These are phyloP conservation scores for Candida smagusa DNA, from an alignment of 1,139 yeast species.

Conservation along the genomic window DNA sequence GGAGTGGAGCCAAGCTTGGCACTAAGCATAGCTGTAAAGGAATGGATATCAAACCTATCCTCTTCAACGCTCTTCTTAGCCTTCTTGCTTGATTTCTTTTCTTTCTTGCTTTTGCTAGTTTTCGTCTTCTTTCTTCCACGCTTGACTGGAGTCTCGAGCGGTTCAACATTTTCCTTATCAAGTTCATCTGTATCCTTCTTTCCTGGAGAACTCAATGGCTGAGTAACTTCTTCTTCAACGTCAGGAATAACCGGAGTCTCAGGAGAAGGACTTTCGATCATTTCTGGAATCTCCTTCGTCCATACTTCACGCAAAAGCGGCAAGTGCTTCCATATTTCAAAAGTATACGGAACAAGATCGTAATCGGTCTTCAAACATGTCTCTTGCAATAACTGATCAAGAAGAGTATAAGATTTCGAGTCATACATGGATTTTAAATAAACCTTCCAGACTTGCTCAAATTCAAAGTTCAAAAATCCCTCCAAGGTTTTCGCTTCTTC, in stretches of 20 bases:
- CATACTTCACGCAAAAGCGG: slow-evolving; percentile 12
- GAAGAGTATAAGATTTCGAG: slow-evolving; percentile 9
- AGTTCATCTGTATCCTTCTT: neutral
- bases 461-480: slow-evolving; percentile 16
- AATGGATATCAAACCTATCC: slow-evolving; percentile 23
- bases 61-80: slow-evolving; percentile 5
- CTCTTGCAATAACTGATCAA: slow-evolving; percentile 19
- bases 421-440: slow-evolving; percentile 15
- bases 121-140: neutral
- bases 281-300: slow-evolving; percentile 7
- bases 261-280: neutral
- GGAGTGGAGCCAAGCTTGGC: slow-evolving; percentile 14
- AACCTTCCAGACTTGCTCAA: slow-evolving; percentile 17
- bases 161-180: slow-evolving; percentile 1
- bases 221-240: neutral
- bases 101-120: slow-evolving; percentile 2
- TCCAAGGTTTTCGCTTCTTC: slow-evolving; percentile 10
- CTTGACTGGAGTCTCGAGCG: neutral
- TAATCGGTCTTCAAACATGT: slow-evolving; percentile 11
- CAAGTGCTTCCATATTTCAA: slow-evolving; percentile 13
- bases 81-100: slow-evolving; percentile 1
- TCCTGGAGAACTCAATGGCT: neutral
- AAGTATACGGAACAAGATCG: slow-evolving; percentile 16
- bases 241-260: neutral
- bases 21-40: slow-evolving; percentile 26